These are phyloP conservation scores for Ceratocystiopsis minuta DNA, from an alignment of 2,329 filamentous ascomycete genomes.

Conservation along the genomic window DNA sequence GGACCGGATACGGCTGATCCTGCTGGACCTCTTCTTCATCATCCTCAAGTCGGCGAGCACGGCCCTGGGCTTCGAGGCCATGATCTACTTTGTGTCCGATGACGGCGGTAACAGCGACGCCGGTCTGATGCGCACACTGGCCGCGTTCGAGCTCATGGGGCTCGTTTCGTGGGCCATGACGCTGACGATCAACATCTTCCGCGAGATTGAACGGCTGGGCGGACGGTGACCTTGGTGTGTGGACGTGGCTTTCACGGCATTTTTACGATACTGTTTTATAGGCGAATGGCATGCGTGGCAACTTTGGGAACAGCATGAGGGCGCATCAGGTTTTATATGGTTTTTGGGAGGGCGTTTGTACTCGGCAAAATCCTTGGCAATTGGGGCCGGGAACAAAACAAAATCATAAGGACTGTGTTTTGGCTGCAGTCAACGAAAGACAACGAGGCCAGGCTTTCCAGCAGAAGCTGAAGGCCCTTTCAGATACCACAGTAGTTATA, in stretches of 20 bases:
- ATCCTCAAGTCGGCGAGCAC: constrained; percentile 93
- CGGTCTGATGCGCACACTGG: constrained; percentile 8
- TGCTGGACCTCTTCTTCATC: constrained; percentile 90
- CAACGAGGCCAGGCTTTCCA: too few relatives aligned
- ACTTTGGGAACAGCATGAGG: too few relatives aligned
- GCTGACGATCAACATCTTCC: constrained; percentile 12
- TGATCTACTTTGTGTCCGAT: constrained; percentile 9
- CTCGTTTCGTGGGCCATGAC: constrained; percentile 12
- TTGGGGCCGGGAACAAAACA: too few relatives aligned
- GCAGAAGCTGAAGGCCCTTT: too few relatives aligned
- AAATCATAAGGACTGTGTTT: too few relatives aligned
- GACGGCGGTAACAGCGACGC: constrained; percentile 1
- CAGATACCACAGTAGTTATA: too few relatives aligned
- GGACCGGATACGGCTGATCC: constrained; percentile 74
- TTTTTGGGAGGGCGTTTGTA: too few relatives aligned
- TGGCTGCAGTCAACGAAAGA: too few relatives aligned
- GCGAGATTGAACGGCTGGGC: constrained; percentile 11
- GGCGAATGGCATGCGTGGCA: too few relatives aligned
- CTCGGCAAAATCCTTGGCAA: too few relatives aligned
- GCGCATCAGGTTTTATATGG: too few relatives aligned
- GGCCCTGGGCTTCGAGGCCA: constrained; percentile 38
- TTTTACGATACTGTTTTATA: neutral
- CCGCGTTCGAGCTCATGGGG: constrained; percentile 11
- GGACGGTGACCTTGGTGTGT: constrained; percentile 1
- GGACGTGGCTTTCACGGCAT: neutral